Evolutionary conservation across 371 early-diverging fungal genomes (phyloP).

Genomic region (Syncephalastrum racemosum): DNA sequence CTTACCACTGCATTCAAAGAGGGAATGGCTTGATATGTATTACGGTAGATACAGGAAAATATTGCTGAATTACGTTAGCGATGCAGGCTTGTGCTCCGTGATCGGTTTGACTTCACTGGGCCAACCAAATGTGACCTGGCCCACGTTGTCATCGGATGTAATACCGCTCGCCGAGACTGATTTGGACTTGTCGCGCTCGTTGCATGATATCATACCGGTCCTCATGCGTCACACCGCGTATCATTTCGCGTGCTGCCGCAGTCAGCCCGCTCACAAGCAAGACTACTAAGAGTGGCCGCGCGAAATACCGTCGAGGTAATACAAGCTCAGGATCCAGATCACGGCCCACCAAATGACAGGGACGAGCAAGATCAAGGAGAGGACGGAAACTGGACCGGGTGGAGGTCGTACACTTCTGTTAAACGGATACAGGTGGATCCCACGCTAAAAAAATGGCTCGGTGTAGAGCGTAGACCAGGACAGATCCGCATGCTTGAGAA

Average conservation of each 20-base stretch:
- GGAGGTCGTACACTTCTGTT: background rate
- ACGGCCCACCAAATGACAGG: conserved; percentile 16
- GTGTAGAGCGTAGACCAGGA: no score
- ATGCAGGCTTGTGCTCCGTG: background rate
- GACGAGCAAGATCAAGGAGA: conserved; percentile 4
- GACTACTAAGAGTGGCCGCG: conserved; percentile 19
- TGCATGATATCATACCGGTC: background rate
- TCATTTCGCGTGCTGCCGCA: background rate
- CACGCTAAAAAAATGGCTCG: no score
- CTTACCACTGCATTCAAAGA: background rate
- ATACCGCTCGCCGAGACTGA: conserved; percentile 11
- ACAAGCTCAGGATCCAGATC: conserved; percentile 14
- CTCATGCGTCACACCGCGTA: conserved; percentile 14
- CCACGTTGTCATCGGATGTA: background rate
- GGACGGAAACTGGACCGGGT: conserved; percentile 1
- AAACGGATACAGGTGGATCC: no score
- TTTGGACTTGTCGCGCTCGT: background rate
- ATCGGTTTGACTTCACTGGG: conserved; percentile 5
- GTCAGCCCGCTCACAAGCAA: conserved; percentile 17
- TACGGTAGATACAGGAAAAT: background rate
- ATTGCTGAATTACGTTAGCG: background rate
- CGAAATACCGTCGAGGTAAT: conserved; percentile 13
- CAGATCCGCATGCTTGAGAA: no score
- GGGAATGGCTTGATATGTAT: background rate
- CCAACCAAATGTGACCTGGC: conserved; percentile 7